Evolutionary conservation across 352 stramenopile genomes (phyloP).

Genomic region (Globisporangium heterothallicum): DNA sequence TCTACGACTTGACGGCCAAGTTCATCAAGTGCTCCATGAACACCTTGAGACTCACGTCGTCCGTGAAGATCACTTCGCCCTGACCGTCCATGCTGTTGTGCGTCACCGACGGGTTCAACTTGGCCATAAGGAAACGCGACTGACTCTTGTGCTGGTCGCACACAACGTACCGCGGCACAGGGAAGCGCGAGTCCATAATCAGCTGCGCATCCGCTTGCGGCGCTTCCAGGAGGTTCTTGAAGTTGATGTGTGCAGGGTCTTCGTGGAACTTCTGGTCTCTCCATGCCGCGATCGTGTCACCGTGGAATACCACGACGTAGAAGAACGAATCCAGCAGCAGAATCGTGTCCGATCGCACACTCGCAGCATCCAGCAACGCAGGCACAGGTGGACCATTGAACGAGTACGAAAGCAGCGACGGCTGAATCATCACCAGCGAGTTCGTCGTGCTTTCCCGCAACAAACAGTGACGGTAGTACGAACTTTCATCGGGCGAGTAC

Average conservation of each 20-base stretch:
- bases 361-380: constrained; percentile 85
- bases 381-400: constrained; percentile 90
- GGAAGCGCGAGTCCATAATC: constrained; percentile 99
- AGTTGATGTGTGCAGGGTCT: constrained; percentile 95
- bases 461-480: constrained; percentile 95
- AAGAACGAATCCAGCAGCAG: constrained; percentile 99
- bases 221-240: constrained; percentile 97
- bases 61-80: constrained; percentile 97
- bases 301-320: constrained; percentile 99
- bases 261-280: constrained; percentile 95
- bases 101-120: constrained; percentile 97
- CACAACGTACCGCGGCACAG: constrained; percentile 98
- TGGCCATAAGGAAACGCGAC: constrained; percentile 99
- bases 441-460: constrained; percentile 96
- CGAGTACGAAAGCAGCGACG: constrained; percentile 97
- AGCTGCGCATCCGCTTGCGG: constrained; percentile 97
- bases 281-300: constrained; percentile 99
- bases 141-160: constrained; percentile 99
- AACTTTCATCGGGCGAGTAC: constrained; percentile 97
- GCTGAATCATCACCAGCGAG: constrained; percentile 99
- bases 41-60: constrained; percentile 99
- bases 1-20: constrained; percentile 79
- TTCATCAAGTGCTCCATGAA: constrained; percentile 99
- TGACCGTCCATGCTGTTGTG: constrained; percentile 95
- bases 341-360: constrained; percentile 97